Evolutionary conservation across 108 stramenopile species (phyloP).

Genomic region (Cylindrotheca closterium): DNA sequence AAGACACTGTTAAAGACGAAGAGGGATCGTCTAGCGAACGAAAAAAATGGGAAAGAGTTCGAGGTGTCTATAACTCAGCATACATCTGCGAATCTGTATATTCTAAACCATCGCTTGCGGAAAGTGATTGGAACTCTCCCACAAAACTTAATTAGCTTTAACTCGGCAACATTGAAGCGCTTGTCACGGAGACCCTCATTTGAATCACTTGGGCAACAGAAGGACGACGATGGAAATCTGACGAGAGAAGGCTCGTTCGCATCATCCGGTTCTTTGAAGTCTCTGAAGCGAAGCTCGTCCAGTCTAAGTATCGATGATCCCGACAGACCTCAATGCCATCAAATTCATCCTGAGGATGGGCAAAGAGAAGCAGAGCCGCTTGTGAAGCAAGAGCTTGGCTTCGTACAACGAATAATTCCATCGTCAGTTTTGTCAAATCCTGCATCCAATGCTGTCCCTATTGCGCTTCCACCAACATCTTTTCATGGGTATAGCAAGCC

Average conservation of each 20-base stretch:
- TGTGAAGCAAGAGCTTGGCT: constrained; percentile 44
- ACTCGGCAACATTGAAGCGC: constrained; percentile 48
- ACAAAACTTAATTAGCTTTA: constrained; percentile 10
- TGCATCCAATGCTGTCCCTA: constrained; percentile 6
- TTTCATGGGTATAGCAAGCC: neutral
- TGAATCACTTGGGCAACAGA: constrained; percentile 72
- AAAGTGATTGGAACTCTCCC: constrained; percentile 44
- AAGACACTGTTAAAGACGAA: constrained; percentile 7
- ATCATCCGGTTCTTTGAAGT: constrained; percentile 77
- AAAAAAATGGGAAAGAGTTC: constrained; percentile 35
- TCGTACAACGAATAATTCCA: constrained; percentile 47
- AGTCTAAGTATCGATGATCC: constrained; percentile 40
- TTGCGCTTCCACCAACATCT: constrained; percentile 9
- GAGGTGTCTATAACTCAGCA: constrained; percentile 49
- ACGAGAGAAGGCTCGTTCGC: constrained; percentile 51
- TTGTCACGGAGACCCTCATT: constrained; percentile 76
- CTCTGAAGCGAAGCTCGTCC: constrained; percentile 66
- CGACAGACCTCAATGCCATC: constrained; percentile 26
- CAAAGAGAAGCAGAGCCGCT: constrained; percentile 21
- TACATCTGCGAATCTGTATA: constrained; percentile 83
- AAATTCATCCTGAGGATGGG: constrained; percentile 46
- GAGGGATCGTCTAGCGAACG: constrained; percentile 14
- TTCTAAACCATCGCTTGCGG: constrained; percentile 68
- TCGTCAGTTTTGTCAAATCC: constrained; percentile 15
- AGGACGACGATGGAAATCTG: constrained; percentile 29